phyloP scores from a whole-genome alignment of 148 eudicot species.

The Salicornia ramosissima region DNA sequence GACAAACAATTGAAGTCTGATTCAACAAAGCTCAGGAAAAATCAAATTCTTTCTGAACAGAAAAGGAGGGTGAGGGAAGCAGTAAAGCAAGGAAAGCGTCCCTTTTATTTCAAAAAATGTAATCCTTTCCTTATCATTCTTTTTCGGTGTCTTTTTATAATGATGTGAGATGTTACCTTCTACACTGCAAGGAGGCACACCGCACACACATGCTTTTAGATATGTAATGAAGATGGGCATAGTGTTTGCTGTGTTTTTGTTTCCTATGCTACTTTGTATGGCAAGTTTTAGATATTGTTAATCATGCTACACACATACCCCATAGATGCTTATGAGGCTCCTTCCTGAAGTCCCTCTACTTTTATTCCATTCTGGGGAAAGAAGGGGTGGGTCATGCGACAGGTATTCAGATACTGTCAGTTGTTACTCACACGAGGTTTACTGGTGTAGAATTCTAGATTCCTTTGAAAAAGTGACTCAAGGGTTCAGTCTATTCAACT shows the following conservation, averaged over 20 bases:
- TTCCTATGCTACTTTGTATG: too few relatives aligned
- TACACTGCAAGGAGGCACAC: background rate
- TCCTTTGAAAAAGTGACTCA: too few relatives aligned
- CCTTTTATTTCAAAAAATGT: constrained; percentile 87
- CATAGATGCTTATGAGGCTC: too few relatives aligned
- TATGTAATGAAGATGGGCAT: background rate
- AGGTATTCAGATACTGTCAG: too few relatives aligned
- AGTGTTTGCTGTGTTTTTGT: background rate
- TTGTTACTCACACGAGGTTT: too few relatives aligned
- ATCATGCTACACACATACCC: too few relatives aligned
- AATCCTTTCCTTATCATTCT: constrained; percentile 22
- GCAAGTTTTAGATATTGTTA: too few relatives aligned
- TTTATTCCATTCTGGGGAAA: too few relatives aligned
- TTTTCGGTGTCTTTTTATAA: background rate
- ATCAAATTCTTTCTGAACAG: constrained; percentile 69
- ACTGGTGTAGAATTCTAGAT: too few relatives aligned
- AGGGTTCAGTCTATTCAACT: too few relatives aligned
- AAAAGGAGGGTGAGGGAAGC: constrained; percentile 90
- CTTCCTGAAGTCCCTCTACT: too few relatives aligned
- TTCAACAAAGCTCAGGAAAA: constrained; percentile 44
- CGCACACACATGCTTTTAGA: background rate
- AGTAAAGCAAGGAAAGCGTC: constrained; percentile 83
- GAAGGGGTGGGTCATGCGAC: too few relatives aligned
- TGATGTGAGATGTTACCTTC: background rate
- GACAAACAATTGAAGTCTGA: constrained; percentile 68